Conservation (phyloP, 2,329 filamentous ascomycete species). For the Eutypa lata region DNA sequence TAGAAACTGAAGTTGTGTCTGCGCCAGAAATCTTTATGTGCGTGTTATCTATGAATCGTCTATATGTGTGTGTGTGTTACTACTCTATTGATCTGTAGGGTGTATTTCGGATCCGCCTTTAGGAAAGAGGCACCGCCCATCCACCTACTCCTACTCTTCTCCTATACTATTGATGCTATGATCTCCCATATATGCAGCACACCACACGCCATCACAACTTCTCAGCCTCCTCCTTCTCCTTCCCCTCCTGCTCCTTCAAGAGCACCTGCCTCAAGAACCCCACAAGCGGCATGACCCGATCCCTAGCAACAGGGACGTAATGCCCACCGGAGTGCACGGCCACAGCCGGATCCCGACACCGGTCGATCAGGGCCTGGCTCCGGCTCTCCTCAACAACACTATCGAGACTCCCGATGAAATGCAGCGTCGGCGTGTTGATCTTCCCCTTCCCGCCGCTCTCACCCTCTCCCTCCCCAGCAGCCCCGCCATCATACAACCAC, state of each 20-base stretch:
- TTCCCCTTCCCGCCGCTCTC: neutral
- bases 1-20: neutral
- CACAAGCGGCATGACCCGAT: conserved; percentile 73
- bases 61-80: no score
- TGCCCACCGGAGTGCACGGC: conserved; percentile 83
- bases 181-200: no score
- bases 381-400: conserved; percentile 80
- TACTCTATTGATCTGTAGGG: no score
- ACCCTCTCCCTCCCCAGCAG: neutral
- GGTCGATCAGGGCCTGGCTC: conserved; percentile 64
- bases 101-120: no score
- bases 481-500: conserved; percentile 27
- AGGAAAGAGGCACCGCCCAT: no score
- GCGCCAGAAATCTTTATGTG: neutral
- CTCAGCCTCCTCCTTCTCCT: conserved; percentile 5
- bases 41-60: no score
- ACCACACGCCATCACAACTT: conserved; percentile 8
- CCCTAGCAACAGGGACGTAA: conserved; percentile 79
- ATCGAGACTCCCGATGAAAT: conserved; percentile 81
- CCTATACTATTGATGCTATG: no score
- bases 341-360: conserved; percentile 53
- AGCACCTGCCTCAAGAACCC: conserved; percentile 58
- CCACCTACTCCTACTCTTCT: no score
- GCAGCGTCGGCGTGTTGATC: conserved; percentile 73
- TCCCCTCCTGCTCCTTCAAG: conserved; percentile 20